Evolutionary conservation across 306 rosid species (phyloP), one percentile per base, ranked within the genome.

Genomic region (Pachyrhizus erosus): DNA sequence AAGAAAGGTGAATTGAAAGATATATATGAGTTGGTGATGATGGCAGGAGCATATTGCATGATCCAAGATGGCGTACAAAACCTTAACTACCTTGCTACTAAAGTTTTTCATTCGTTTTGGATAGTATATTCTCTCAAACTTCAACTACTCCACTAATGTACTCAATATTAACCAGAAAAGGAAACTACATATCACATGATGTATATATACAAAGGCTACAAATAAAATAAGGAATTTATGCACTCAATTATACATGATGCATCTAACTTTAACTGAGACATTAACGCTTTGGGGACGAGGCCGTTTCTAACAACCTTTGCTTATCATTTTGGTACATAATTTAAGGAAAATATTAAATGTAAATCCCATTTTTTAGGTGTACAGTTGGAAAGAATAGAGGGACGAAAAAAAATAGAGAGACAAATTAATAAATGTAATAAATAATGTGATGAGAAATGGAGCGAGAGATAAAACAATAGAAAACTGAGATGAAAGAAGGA

Each of bases 21-120:
- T 84, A 77, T 80, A 57, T 67, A 76, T 86, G 80, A 82, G 90
- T 89, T 87, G 92, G 91, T 89, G 91, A 90, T 91, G 91, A 88
- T 89, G 91, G 87, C 29, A 89, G 91, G 88, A 86, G 84, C 93
- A 82, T 84, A 88, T 86, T 85, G 94, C 99, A 90, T 93, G 97
- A 92, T 80, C 92, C 91, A 86, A 89, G 89, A 83, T 87, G 82
- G 86, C 86, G 90, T 85, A 87, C 77, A 85, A 85, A 83, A 84
- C 89, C 90, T 79, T 83, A 93, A 91, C 98, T 80, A 87, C 93
- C 87, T 89, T 43, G 48, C 90, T 70, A 65, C 90, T 70, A 65
- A 69, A 87, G 84, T 84, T 87, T 87, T 82, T 86, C 86, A 88
- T 87, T 80, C 82, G 74, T 89, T 89, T 82, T 66, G 82, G 84